A percentile compares a stretch with the other conserved stretches of the same genome.
Evolutionary conservation across 257 asterid genomes (phyloP).

Genomic region (Solanum ossicruentum): DNA sequence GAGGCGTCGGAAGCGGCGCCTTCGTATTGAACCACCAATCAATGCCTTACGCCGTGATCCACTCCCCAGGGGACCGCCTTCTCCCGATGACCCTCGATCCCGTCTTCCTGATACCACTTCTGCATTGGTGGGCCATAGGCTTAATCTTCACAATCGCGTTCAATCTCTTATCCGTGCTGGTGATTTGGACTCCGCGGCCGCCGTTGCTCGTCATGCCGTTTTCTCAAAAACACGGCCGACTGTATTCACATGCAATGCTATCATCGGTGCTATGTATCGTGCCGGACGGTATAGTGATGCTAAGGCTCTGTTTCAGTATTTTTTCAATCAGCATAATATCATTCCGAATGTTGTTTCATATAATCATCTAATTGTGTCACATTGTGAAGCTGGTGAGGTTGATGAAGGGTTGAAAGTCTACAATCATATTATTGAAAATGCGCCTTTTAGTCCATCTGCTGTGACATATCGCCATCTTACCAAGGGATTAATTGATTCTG

Average conservation of each 20-base stretch:
- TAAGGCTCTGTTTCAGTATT: conserved; percentile 65
- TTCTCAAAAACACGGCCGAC: conserved; percentile 64
- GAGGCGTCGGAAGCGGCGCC: conserved; percentile 77
- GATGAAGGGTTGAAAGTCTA: conserved; percentile 56
- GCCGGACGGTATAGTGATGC: conserved; percentile 55
- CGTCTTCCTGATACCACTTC: conserved; percentile 77
- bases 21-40: conserved; percentile 84
- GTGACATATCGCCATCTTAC: conserved; percentile 74
- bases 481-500: conserved; percentile 54
- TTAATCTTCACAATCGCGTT: conserved; percentile 86
- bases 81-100: conserved; percentile 26
- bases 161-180: conserved; percentile 85
- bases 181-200: conserved; percentile 72
- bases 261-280: conserved; percentile 79
- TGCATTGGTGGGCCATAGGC: conserved; percentile 60
- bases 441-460: conserved; percentile 68
- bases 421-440: conserved; percentile 36
- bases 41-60: conserved; percentile 57
- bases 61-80: conserved; percentile 8
- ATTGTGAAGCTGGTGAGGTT: conserved; percentile 61
- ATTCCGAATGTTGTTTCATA: conserved; percentile 68
- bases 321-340: conserved; percentile 55
- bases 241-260: conserved; percentile 91
- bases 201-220: conserved; percentile 63
- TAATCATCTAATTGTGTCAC: conserved; percentile 50